phyloP scores from a whole-genome alignment of 257 asterid genomes.

The Forsythia suspensa region DNA sequence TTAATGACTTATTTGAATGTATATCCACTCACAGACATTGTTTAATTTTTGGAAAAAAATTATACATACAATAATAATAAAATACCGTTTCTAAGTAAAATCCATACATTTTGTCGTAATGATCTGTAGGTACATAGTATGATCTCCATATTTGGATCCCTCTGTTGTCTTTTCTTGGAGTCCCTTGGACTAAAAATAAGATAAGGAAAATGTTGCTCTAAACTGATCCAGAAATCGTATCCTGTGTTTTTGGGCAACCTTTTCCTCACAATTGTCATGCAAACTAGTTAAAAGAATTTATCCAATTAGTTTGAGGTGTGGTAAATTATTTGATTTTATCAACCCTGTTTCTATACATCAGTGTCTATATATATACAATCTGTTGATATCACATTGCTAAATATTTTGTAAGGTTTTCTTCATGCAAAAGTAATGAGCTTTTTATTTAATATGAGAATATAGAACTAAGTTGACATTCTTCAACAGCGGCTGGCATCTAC shows the following conservation, averaged over 20 bases:
- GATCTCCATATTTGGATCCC: neutral
- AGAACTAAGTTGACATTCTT: slow-evolving; percentile 10
- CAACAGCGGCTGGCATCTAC: slow-evolving; percentile 89
- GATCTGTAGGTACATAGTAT: neutral
- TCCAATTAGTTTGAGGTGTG: neutral
- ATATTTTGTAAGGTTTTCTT: neutral
- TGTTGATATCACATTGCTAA: slow-evolving; percentile 8
- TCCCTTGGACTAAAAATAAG: neutral
- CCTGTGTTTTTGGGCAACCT: neutral
- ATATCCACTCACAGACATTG: neutral
- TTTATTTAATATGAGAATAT: neutral
- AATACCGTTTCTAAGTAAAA: neutral
- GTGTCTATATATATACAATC: neutral
- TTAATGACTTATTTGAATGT: neutral
- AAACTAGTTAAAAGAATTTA: neutral
- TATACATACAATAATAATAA: neutral
- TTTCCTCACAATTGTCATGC: neutral
- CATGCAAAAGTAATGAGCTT: neutral
- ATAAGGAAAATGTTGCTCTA: neutral
- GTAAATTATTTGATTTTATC: neutral
- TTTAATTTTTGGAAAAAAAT: neutral
- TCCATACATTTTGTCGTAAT: neutral
- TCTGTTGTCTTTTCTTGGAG: neutral
- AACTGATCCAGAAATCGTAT: neutral
- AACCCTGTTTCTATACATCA: neutral